Evolutionary conservation across 176 grass and related monocot species (phyloP).

Genomic region (Thinopyrum elongatum): DNA sequence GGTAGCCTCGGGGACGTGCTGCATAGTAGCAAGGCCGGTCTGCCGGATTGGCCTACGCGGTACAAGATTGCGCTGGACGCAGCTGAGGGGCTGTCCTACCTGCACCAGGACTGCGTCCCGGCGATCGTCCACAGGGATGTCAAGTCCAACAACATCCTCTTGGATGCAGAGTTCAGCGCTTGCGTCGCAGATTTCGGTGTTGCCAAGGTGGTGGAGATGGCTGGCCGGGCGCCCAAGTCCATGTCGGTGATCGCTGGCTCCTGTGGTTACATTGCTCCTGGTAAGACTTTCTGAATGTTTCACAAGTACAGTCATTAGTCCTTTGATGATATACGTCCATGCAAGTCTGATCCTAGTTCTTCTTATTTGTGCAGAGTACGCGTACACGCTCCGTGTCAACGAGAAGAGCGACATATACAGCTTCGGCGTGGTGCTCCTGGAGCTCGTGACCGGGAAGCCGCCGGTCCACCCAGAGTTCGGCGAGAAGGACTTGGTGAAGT

Average conservation of each 20-base stretch:
- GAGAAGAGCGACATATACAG: conserved; percentile 98
- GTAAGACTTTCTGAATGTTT: conserved; percentile 25
- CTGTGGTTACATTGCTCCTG: conserved; percentile 86
- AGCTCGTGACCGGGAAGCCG: conserved; percentile 72
- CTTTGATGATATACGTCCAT: background rate
- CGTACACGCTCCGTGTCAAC: conserved; percentile 80
- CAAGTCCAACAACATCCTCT: conserved; percentile 88
- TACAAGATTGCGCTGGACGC: conserved; percentile 70
- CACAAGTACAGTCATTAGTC: background rate
- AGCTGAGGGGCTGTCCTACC: conserved; percentile 77
- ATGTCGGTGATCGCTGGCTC: conserved; percentile 90
- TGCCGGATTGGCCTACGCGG: conserved; percentile 65
- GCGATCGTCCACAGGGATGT: conserved; percentile 88
- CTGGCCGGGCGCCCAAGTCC: conserved; percentile 42
- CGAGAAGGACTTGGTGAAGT: conserved; percentile 90
- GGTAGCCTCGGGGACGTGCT: conserved; percentile 72
- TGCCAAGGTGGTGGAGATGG: conserved; percentile 58
- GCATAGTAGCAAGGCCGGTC: conserved; percentile 51
- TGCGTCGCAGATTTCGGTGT: conserved; percentile 73
- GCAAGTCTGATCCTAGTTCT: background rate
- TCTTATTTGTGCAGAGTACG: conserved; percentile 56
- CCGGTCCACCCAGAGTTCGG: conserved; percentile 78
- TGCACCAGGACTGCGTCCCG: conserved; percentile 84
- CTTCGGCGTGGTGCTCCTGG: conserved; percentile 86
- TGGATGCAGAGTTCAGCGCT: conserved; percentile 69